Base-by-base conservation (phyloP, 805 yeast species). In the Clavispora asparagi region DNA sequence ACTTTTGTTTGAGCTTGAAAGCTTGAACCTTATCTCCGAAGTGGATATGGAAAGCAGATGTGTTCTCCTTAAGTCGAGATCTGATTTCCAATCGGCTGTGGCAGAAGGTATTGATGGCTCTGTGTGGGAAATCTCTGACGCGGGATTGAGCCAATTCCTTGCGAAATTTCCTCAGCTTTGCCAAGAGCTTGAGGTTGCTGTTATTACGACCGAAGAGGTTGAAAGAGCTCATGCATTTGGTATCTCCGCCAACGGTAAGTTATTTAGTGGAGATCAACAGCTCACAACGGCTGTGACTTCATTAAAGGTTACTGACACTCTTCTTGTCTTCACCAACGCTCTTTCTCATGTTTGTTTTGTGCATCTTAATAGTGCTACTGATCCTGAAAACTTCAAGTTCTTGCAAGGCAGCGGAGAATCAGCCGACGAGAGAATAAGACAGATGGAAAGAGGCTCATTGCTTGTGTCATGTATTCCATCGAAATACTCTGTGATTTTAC, bases 371-470 rank as follows among this genome's bases (percentile, higher is more conserved):
- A 59, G 74, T 2, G 57, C 65, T 3, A 64, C 65, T 31, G 73
- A 74, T 14, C 63, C 59, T 31, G 60, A 58, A 16, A 55, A 58
- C 11, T 76, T 76, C 39, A 61, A 62, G 33, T 59, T 57, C 32
- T 53, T 56, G 11, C 59, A 56, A 39, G 58, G 59, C 8, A 49
- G 58, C 4, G 57, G 56, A 23, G 55, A 53, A 7, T 47, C 56
- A 7, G 47, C 57, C 2, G 97, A 89, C 63, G 99, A 92, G 68
- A 80, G 97, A 66, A 76, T 85, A 13, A 80, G 99, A 57, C 80
- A 84, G 48, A 83, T 94, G 44, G 99, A 94, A 66, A 77, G 97
- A 53, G 98, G 99, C 1, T 89, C 97, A 0, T 56, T 86, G n/a
- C 65, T 94, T 41, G 88, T 92, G 0, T 73, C 90, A 35, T 80